Conservation (phyloP, 768 basidiomycete species). For the Boletus insuetus region DNA sequence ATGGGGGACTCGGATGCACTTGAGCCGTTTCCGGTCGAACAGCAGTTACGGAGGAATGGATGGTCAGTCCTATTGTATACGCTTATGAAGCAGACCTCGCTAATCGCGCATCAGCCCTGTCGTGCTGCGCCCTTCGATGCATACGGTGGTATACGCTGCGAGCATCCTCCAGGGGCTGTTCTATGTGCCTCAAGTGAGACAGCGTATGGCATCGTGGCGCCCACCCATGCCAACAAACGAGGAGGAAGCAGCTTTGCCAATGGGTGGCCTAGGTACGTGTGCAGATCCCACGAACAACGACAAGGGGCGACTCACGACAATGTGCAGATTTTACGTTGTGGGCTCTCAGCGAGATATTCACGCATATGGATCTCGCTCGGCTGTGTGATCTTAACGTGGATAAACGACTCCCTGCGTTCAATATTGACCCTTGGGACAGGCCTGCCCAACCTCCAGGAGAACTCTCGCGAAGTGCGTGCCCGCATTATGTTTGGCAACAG, state of each 20-base stretch:
- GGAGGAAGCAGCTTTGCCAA: slow-evolving; percentile 26
- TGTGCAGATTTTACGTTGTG: slow-evolving; percentile 48
- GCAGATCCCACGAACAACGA: slow-evolving; percentile 4
- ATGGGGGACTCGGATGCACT: slow-evolving; percentile 48
- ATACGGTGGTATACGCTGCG: slow-evolving; percentile 55
- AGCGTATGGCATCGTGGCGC: slow-evolving; percentile 38
- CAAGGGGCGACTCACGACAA: not conserved
- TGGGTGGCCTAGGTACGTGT: slow-evolving; percentile 37
- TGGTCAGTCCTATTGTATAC: slow-evolving; percentile 41
- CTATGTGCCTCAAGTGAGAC: slow-evolving; percentile 68
- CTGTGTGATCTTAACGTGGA: slow-evolving; percentile 56
- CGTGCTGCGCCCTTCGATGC: slow-evolving; percentile 56
- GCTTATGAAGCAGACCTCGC: not conserved
- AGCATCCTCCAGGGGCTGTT: slow-evolving; percentile 55
- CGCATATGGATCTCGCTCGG: slow-evolving; percentile 65
- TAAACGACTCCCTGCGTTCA: slow-evolving; percentile 46
- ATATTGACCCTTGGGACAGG: slow-evolving; percentile 39
- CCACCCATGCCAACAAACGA: slow-evolving; percentile 20
- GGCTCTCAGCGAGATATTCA: slow-evolving; percentile 63
- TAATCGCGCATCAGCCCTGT: slow-evolving; percentile 52
- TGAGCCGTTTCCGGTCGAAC: slow-evolving; percentile 51
- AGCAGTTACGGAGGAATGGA: slow-evolving; percentile 53
- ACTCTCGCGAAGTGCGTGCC: slow-evolving; percentile 39
- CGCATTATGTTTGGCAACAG: not conserved
- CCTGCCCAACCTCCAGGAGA: slow-evolving; percentile 39